Percentiles rank a stretch among this genome's conserved stretches.
These are phyloP conservation scores for Asterella californica DNA, from an alignment of 225 moss, liverwort and hornwort genomes.

Conservation along the genomic window DNA sequence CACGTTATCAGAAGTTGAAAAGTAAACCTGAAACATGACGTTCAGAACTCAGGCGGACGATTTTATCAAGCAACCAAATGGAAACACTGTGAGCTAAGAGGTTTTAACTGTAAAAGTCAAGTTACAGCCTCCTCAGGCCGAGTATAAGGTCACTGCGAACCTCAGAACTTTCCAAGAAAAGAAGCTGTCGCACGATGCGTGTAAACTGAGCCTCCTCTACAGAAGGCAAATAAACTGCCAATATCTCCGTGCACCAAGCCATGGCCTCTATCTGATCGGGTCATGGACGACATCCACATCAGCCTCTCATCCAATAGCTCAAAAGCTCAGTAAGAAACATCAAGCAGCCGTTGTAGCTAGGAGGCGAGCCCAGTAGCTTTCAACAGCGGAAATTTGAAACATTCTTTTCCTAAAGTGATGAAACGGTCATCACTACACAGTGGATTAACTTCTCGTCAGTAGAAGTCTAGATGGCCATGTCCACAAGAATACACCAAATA, in stretches of 20 bases:
- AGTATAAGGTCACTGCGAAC: slow-evolving; percentile 36
- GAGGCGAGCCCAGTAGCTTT: background rate
- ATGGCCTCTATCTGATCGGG: slow-evolving; percentile 79
- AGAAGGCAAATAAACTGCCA: slow-evolving; percentile 82
- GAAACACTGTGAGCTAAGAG: background rate
- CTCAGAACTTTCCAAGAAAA: slow-evolving; percentile 83
- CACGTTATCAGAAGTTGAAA: slow-evolving; percentile 48
- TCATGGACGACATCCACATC: slow-evolving; percentile 21
- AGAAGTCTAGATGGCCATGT: background rate
- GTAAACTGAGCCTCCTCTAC: slow-evolving; percentile 70
- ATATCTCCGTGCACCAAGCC: slow-evolving; percentile 97
- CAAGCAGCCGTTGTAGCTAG: background rate
- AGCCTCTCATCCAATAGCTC: background rate
- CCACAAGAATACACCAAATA: background rate
- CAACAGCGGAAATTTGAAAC: background rate
- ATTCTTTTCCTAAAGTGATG: background rate
- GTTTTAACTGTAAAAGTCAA: background rate
- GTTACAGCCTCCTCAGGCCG: background rate
- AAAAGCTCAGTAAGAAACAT: background rate
- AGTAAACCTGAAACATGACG: slow-evolving; percentile 56
- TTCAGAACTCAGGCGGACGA: background rate
- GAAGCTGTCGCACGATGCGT: slow-evolving; percentile 77
- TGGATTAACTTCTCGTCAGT: background rate
- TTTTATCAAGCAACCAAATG: background rate
- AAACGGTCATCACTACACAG: background rate